These are phyloP conservation scores for Podospora appendiculata DNA, from an alignment of 495 filamentous ascomycete species.

Conservation along the genomic window DNA sequence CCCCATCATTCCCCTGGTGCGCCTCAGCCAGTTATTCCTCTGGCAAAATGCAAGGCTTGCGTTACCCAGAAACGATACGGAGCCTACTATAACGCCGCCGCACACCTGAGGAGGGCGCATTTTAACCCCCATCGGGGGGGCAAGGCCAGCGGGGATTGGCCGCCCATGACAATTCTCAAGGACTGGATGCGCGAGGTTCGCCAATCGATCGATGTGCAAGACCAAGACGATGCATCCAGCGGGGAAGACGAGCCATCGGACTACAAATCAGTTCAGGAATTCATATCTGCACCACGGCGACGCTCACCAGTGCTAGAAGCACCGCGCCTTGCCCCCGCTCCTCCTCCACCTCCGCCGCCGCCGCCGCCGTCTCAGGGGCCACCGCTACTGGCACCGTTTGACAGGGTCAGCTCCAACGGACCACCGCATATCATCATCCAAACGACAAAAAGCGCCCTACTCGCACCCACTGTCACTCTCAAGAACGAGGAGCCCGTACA, in stretches of 20 bases:
- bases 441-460: conserved; percentile 13
- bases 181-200: conserved; percentile 76
- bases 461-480: conserved; percentile 33
- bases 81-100: conserved; percentile 96
- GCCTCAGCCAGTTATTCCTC: conserved; percentile 53
- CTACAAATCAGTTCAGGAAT: conserved; percentile 32
- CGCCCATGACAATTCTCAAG: conserved; percentile 77
- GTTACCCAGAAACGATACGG: conserved; percentile 73
- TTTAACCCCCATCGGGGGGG: conserved; percentile 74
- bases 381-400: conserved; percentile 19
- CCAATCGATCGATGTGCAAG: conserved; percentile 39
- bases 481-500: conserved; percentile 55
- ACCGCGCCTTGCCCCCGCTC: conserved; percentile 35
- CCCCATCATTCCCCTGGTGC: conserved; percentile 30
- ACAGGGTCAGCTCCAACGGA: conserved; percentile 9
- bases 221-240: conserved; percentile 38
- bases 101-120: conserved; percentile 83
- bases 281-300: conserved; percentile 25
- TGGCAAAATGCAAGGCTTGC: conserved; percentile 86
- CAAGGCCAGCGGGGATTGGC: conserved; percentile 79
- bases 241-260: conserved; percentile 38
- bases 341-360: conserved; percentile 48
- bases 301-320: conserved; percentile 33
- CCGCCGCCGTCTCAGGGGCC: conserved; percentile 18
- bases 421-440: conserved; percentile 19